Evolutionary conservation across 192 early-diverging fungal species (phyloP), one percentile per base, ranked within the genome.

Genomic region (Rhizophlyctis rosea): DNA sequence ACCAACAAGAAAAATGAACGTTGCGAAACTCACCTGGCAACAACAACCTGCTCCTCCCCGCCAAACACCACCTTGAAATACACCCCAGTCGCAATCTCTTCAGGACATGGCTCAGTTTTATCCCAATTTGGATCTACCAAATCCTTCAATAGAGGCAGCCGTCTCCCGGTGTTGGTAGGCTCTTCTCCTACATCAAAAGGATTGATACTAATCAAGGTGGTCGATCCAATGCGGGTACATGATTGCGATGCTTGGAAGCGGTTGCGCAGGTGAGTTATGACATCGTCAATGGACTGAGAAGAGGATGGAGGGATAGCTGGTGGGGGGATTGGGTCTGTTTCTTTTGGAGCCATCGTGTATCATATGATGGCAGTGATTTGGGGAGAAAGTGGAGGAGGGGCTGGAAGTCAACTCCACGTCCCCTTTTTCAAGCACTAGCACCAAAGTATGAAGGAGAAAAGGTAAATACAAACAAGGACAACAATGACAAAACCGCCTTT

Each of bases 31-130:
- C 31, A 68, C 71, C 71, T 57, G 31, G 61, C 62, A 9, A 72
- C 24, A 29, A 72, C 62, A 23, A 62, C 64, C 49, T 72, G 71
- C 48, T 68, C 65, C 36, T 72, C 65, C 25, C n/a, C 21, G 5
- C 51, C 32, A 3, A 58, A 21, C 16, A 67, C 59, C 65, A 72
- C 61, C 29, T 72, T 64, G 4, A 63, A 29, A 34, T 72, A 72
- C 14, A 65, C 71, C 5, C 60, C 59, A 30, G 33, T 34, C 9
- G 65, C 71, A 25, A 72, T 27, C 47, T 63, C 71, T 29, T 60
- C 52, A 27, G 63, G 58, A 28, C 60, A 14, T 52, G n/a, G 11
- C 7, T 23, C 25, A 28, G 50, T 7, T 5, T 52, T 23, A 23
- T 52, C 50, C 24, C 13, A 5, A 7, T 23, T 52, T 7, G 9